Evolutionary conservation across 2,329 filamentous ascomycete species (phyloP).

Genomic region (Lachnellula cervina): DNA sequence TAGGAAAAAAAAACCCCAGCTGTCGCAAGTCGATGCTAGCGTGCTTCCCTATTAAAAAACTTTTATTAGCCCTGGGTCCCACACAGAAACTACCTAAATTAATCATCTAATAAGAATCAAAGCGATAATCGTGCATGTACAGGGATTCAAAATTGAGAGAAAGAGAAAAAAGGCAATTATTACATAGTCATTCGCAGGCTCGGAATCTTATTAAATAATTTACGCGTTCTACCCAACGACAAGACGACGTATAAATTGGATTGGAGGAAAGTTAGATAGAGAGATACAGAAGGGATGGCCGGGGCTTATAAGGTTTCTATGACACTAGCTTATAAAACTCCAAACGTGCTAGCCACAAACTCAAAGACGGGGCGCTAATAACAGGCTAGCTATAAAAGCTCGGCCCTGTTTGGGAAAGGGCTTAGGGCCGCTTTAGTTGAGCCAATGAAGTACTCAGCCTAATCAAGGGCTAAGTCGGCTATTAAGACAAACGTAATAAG

Average conservation of each 20-base stretch:
- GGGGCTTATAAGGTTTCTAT: conserved; percentile 12
- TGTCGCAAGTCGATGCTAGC: neutral
- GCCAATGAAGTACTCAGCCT: neutral
- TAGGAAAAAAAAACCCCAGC: neutral
- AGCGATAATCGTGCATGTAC: neutral
- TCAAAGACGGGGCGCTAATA: conserved; percentile 5
- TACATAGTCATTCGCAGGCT: neutral
- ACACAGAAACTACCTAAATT: neutral
- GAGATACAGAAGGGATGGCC: neutral
- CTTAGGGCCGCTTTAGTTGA: neutral
- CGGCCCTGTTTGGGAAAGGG: neutral
- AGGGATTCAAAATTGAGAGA: neutral
- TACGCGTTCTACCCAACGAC: neutral
- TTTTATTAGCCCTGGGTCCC: neutral
- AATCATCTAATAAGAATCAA: neutral
- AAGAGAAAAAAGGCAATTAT: neutral
- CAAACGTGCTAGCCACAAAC: conserved; percentile 9
- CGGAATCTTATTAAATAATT: neutral
- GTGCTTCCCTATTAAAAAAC: neutral
- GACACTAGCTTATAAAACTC: conserved; percentile 15
- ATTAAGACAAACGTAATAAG: neutral
- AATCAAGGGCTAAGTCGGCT: neutral
- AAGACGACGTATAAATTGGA: neutral
- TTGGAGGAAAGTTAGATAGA: neutral
- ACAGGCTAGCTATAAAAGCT: conserved; percentile 8